These are phyloP conservation scores for Cutaneotrichosporon mucoides DNA, from an alignment of 1,284 basidiomycete genomes.

Conservation along the genomic window DNA sequence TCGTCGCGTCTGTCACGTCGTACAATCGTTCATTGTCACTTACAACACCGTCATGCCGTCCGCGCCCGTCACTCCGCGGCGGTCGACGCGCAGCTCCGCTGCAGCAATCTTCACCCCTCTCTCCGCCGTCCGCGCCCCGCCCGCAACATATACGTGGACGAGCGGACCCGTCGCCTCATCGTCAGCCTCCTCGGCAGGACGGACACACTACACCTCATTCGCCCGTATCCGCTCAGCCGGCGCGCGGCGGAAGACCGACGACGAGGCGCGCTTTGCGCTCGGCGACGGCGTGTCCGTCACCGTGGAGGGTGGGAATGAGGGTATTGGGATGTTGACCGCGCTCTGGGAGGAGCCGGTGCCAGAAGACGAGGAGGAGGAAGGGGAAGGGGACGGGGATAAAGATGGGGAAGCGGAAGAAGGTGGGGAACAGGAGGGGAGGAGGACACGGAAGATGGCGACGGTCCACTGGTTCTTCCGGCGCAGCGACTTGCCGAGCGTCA, in stretches of 20 bases:
- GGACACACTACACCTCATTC: slow-evolving; percentile 29
- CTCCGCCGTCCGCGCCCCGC: neutral
- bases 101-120: slow-evolving; percentile 37
- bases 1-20: no score
- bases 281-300: slow-evolving; percentile 46
- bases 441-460: slow-evolving; percentile 40
- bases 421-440: slow-evolving; percentile 1
- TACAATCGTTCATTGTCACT: no score
- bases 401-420: no score
- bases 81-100: slow-evolving; percentile 29
- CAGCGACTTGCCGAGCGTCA: slow-evolving; percentile 44
- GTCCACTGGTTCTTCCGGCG: slow-evolving; percentile 48
- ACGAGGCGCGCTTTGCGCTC: slow-evolving; percentile 36
- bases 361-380: slow-evolving; percentile 14
- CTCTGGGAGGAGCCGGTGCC: slow-evolving; percentile 41
- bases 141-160: slow-evolving; percentile 28
- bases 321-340: slow-evolving; percentile 40
- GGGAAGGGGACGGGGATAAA: slow-evolving; percentile 19
- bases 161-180: slow-evolving; percentile 11
- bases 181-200: neutral
- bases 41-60: neutral
- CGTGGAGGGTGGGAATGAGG: slow-evolving; percentile 42
- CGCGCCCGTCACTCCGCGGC: slow-evolving; percentile 31
- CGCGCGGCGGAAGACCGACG: slow-evolving; percentile 18
- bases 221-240: slow-evolving; percentile 14